Evolutionary conservation across 2,329 filamentous ascomycete species (phyloP).

Genomic region (Xylaria sp.): DNA sequence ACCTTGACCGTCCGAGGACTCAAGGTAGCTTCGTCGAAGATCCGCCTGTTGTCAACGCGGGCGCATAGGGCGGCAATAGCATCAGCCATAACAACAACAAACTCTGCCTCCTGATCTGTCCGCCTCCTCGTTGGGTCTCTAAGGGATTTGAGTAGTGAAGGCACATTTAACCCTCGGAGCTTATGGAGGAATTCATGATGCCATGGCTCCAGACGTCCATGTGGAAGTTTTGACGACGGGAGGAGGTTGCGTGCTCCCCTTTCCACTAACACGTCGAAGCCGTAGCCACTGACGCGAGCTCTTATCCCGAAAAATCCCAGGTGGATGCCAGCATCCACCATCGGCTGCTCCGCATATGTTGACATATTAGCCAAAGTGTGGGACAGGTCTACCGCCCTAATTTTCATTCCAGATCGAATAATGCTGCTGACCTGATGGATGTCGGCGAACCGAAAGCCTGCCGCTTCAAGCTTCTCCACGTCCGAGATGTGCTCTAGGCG

Average conservation of each 20-base stretch:
- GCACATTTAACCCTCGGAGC: slow-evolving; percentile 53
- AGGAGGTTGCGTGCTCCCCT: slow-evolving; percentile 63
- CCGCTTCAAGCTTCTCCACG: slow-evolving; percentile 66
- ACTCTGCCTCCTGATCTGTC: slow-evolving; percentile 49
- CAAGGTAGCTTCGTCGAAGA: slow-evolving; percentile 50
- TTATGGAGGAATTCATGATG: slow-evolving; percentile 61
- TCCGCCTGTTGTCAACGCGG: slow-evolving; percentile 46
- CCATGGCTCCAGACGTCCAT: slow-evolving; percentile 58
- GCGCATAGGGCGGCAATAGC: slow-evolving; percentile 46
- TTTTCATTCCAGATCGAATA: slow-evolving; percentile 76
- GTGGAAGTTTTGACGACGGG: slow-evolving; percentile 61
- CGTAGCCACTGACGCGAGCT: slow-evolving; percentile 56
- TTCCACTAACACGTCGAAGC: slow-evolving; percentile 68
- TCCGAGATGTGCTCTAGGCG: slow-evolving; percentile 63
- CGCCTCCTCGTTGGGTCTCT: slow-evolving; percentile 44
- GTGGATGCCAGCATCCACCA: slow-evolving; percentile 60
- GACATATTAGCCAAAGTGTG: slow-evolving; percentile 69
- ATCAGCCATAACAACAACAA: slow-evolving; percentile 51
- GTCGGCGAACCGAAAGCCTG: slow-evolving; percentile 80
- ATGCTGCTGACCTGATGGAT: slow-evolving; percentile 70
- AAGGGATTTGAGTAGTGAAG: slow-evolving; percentile 47
- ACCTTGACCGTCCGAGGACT: slow-evolving; percentile 47
- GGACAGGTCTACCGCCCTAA: slow-evolving; percentile 67
- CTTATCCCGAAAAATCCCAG: slow-evolving; percentile 64
- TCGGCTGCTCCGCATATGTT: slow-evolving; percentile 56